phyloP scores from a whole-genome alignment of 2,329 filamentous ascomycete species.

The Exophiala calicioides region DNA sequence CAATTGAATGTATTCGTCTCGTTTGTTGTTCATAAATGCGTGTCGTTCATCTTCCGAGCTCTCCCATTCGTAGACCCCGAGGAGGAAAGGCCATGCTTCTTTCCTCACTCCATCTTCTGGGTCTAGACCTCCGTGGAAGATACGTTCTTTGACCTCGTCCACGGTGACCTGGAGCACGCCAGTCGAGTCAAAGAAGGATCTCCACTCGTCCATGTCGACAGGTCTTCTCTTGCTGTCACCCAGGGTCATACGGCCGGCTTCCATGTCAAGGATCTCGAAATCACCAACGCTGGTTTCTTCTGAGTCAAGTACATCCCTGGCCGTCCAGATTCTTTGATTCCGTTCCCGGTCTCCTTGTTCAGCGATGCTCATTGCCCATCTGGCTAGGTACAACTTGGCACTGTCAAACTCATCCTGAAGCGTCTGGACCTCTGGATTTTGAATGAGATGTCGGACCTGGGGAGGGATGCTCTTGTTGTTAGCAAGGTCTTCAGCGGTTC shows the following conservation, averaged over 20 bases:
- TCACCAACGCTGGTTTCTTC: slow-evolving; percentile 94
- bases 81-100: slow-evolving; percentile 92
- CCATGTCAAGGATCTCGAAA: slow-evolving; percentile 86
- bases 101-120: slow-evolving; percentile 89
- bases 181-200: slow-evolving; percentile 76
- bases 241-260: slow-evolving; percentile 70
- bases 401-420: slow-evolving; percentile 97
- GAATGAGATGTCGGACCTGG: slow-evolving; percentile 79
- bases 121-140: slow-evolving; percentile 92
- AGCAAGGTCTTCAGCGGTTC: slow-evolving; percentile 86
- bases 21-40: slow-evolving; percentile 76
- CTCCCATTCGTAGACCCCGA: slow-evolving; percentile 92
- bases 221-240: slow-evolving; percentile 71
- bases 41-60: slow-evolving; percentile 83
- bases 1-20: slow-evolving; percentile 90
- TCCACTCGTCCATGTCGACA: slow-evolving; percentile 84
- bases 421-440: slow-evolving; percentile 91
- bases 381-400: slow-evolving; percentile 85
- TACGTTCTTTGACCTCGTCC: slow-evolving; percentile 94
- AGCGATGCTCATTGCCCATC: slow-evolving; percentile 98
- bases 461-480: slow-evolving; percentile 91
- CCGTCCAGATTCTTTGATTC: slow-evolving; percentile 87
- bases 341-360: slow-evolving; percentile 92
- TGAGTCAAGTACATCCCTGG: slow-evolving; percentile 85
- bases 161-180: slow-evolving; percentile 76